Conservation (phyloP, 768 basidiomycete species). For the Collybiopsis luxurians region DNA sequence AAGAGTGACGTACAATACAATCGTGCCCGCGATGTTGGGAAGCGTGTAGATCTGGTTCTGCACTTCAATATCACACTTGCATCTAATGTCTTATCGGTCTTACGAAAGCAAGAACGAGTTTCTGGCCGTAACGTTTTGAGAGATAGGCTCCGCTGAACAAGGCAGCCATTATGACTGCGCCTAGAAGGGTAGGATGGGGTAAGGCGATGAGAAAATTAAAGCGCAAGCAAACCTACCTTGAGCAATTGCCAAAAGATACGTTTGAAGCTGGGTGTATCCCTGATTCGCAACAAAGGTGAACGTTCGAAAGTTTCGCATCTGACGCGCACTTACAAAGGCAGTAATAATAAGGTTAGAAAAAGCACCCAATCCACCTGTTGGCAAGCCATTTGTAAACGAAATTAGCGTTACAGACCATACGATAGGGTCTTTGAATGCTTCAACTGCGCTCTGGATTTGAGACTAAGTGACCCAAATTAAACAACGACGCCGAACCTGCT, state of each 20-base stretch:
- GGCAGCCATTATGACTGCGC: conserved; percentile 39
- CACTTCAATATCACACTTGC: neutral
- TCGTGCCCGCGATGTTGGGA: conserved; percentile 47
- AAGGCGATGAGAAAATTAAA: conserved; percentile 12
- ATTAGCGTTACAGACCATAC: conserved; percentile 45
- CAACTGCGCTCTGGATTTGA: conserved; percentile 22
- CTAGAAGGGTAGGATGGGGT: conserved; percentile 15
- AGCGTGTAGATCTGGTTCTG: conserved; percentile 37
- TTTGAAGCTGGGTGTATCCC: conserved; percentile 47
- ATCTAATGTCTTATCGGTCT: conserved; percentile 2
- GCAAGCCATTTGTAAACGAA: conserved; percentile 47
- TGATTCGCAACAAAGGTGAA: conserved; percentile 12
- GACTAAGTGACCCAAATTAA: neutral
- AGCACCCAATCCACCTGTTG: conserved; percentile 46
- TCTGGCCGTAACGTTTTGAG: conserved; percentile 41
- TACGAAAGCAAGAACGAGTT: conserved; percentile 42
- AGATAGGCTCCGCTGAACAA: conserved; percentile 41
- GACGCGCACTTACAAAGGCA: conserved; percentile 32
- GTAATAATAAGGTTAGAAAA: conserved; percentile 54
- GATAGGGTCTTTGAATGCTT: conserved; percentile 43
- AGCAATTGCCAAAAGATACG: conserved; percentile 50
- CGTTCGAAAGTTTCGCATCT: neutral
- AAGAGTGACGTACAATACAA: conserved; percentile 30
- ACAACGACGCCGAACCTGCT: conserved; percentile 23
- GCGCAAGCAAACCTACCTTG: conserved; percentile 24